These are phyloP conservation scores for Penicillium canescens DNA, from an alignment of 495 filamentous ascomycete species.

Conservation along the genomic window DNA sequence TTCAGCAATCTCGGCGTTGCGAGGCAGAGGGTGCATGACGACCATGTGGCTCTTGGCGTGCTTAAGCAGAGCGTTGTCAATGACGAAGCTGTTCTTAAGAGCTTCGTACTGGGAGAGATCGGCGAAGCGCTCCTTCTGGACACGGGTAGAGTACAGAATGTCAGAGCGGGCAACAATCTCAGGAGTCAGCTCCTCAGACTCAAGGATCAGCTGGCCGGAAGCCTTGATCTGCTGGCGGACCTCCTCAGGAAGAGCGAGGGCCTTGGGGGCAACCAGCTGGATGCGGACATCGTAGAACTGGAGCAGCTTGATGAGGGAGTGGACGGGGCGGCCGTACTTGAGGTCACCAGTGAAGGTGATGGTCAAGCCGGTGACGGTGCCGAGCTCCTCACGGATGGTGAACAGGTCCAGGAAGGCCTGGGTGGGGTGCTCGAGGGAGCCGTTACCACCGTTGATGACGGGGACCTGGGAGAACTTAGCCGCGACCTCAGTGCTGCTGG, in stretches of 20 bases:
- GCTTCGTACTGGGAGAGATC: constrained; percentile 76
- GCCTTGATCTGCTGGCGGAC: constrained; percentile 68
- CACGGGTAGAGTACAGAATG: constrained; percentile 92
- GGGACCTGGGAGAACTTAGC: constrained; percentile 85
- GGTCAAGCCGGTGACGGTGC: constrained; percentile 88
- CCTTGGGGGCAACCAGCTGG: constrained; percentile 82
- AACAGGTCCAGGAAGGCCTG: constrained; percentile 99
- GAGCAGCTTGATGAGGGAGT: constrained; percentile 90
- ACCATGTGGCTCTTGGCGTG: constrained; percentile 88
- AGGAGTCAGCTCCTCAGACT: constrained; percentile 75
- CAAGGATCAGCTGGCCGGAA: constrained; percentile 71
- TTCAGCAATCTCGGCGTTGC: constrained; percentile 88
- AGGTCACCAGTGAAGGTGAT: constrained; percentile 96
- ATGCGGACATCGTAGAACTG: constrained; percentile 92
- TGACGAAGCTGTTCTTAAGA: constrained; percentile 81
- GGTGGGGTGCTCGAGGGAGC: constrained; percentile 91
- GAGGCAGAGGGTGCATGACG: constrained; percentile 92
- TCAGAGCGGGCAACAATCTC: constrained; percentile 83
- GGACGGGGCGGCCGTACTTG: constrained; percentile 88
- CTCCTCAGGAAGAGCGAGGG: constrained; percentile 72
- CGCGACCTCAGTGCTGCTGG: constrained; percentile 73
- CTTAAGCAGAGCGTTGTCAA: constrained; percentile 89
- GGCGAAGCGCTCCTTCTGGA: constrained; percentile 93
- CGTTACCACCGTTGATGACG: constrained; percentile 96
- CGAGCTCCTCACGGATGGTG: constrained; percentile 96